Conservation (phyloP, 345 rosid genomes). For the Ailanthus altissimus region DNA sequence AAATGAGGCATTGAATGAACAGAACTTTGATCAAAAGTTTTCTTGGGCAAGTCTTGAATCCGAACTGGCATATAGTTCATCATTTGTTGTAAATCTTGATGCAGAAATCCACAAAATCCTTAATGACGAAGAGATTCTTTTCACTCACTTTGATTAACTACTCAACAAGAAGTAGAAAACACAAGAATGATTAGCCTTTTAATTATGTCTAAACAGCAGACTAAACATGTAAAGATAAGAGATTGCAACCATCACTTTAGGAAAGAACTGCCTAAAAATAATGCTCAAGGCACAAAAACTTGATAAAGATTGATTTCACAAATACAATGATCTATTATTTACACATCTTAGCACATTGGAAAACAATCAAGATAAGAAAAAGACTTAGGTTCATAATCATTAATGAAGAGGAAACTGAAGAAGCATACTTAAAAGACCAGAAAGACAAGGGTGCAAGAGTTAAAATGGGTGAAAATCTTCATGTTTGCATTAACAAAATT, state of each 20-base stretch:
- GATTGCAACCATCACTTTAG: not conserved
- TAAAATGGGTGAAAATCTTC: not conserved
- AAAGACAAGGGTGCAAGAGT: not conserved
- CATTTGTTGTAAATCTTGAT: not conserved
- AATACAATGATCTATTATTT: not conserved
- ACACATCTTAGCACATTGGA: not conserved
- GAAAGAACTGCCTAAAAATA: not conserved
- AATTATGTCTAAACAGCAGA: not conserved
- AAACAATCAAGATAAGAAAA: not conserved
- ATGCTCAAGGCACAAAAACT: not conserved
- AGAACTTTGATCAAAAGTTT: conserved; percentile 27
- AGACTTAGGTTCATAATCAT: not conserved
- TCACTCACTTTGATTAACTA: conserved; percentile 24
- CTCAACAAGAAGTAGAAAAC: conserved; percentile 13
- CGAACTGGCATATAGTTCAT: conserved; percentile 36
- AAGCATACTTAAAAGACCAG: not conserved
- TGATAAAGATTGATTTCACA: not conserved
- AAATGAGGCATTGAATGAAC: conserved; percentile 23
- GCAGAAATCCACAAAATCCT: conserved; percentile 17
- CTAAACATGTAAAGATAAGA: not conserved
- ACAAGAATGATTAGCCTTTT: conserved; percentile 8
- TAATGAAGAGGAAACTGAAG: not conserved
- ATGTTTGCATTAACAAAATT: not conserved
- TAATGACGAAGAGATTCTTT: conserved; percentile 13
- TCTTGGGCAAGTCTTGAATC: conserved; percentile 37